Base-by-base conservation (phyloP, 345 rosid genomes). In the Camelina sativa region DNA sequence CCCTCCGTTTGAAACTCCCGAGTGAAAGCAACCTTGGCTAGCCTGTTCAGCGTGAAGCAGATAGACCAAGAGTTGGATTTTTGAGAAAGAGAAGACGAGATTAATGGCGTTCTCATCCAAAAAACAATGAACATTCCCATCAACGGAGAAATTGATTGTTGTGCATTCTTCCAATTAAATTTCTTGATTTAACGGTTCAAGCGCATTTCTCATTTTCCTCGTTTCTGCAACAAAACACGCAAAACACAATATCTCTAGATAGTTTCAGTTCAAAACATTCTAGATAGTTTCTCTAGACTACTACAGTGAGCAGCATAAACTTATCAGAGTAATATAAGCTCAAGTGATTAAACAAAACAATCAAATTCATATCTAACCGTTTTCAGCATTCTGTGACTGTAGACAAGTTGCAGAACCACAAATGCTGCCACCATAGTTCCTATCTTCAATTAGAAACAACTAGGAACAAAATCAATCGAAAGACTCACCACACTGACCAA, bases 401-500 rank as follows among this genome's bases (percentile, higher is more conserved):
- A 19, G 19, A 28, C 48, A 69, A 46, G 53, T 69, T 53, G 68
- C 53, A 60, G 28, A 67, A 54, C 40, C 8, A 20, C 62, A 50
- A 7, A 57, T 35, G 40, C 10, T 35, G 40, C 38, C 50, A 40
- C 28, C 6, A 67, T 23, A 12, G 43, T 7, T 0, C 0, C 2
- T 12, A 69, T 6, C 32, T 68, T 9, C 50, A 52, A 67, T 53
- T 10, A 53, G 40, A 8, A 65, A 59, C 25, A 57, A 47, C 1
- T 56, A 54, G 17, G 8, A 11, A 22, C 38, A n/a, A 54, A 55
- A 46, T 43, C n/a, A 46, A 62, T 63, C 1, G 60, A 60, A 46
- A 46, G 54, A 79, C 93, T 81, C 61, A 95, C 99, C 94, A 58
- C 87, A 89, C 46, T 95, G 99, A 2, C 88, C 89, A 12, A 74